Conservation (phyloP, 306 rosid genomes). For the Quercus robur region DNA sequence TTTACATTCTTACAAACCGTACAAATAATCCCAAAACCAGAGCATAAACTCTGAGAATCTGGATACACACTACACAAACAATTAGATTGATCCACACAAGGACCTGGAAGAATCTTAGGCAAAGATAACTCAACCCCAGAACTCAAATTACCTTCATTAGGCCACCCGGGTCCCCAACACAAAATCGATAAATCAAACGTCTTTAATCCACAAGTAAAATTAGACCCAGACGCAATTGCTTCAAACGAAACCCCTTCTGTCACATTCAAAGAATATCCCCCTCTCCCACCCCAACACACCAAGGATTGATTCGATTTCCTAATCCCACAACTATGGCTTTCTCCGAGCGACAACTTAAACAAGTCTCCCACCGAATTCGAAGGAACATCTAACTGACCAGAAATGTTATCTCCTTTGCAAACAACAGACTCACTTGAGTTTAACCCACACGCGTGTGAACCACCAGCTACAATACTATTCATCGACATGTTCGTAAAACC, state of each 20-base stretch:
- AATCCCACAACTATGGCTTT: slow-evolving; percentile 63
- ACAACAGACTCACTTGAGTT: slow-evolving; percentile 51
- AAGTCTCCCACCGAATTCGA: slow-evolving; percentile 31
- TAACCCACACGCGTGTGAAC: slow-evolving; percentile 69
- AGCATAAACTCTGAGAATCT: slow-evolving; percentile 50
- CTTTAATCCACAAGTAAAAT: slow-evolving; percentile 74
- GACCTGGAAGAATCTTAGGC: slow-evolving; percentile 72
- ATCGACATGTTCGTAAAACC: slow-evolving; percentile 52
- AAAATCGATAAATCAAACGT: slow-evolving; percentile 41
- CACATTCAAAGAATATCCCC: slow-evolving; percentile 24
- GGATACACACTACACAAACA: slow-evolving; percentile 50
- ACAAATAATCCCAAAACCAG: slow-evolving; percentile 50
- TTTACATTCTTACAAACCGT: slow-evolving; percentile 29
- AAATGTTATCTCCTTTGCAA: slow-evolving; percentile 54
- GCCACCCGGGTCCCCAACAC: slow-evolving; percentile 94
- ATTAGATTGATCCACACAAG: slow-evolving; percentile 66
- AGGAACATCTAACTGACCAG: slow-evolving; percentile 58
- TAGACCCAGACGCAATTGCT: slow-evolving; percentile 59
- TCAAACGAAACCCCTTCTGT: slow-evolving; percentile 41
- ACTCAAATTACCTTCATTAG: slow-evolving; percentile 13
- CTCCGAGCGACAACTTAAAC: slow-evolving; percentile 58
- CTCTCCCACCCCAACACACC: slow-evolving; percentile 70
- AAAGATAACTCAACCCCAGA: slow-evolving; percentile 35
- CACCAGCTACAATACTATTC: slow-evolving; percentile 58
- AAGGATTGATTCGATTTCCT: slow-evolving; percentile 43